A percentile compares a stretch with the other conserved stretches of the same genome.
Conservation (phyloP, 805 yeast species). For the Kurtzmaniella fragi region DNA sequence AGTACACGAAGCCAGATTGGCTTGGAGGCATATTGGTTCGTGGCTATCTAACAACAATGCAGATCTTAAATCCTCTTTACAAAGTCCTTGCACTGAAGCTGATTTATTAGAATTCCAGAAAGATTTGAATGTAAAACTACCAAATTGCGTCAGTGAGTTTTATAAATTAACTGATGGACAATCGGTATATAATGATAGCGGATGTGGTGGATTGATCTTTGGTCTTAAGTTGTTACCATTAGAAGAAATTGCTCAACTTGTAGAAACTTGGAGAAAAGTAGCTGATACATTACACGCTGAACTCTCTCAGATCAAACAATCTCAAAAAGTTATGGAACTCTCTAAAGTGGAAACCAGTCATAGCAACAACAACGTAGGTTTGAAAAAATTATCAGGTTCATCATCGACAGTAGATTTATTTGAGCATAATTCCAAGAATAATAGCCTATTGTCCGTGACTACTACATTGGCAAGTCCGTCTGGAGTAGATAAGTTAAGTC, state of each 20-base stretch:
- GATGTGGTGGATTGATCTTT: slow-evolving; percentile 65
- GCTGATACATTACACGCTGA: slow-evolving; percentile 36
- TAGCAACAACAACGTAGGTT: slow-evolving; percentile 6
- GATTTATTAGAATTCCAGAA: slow-evolving; percentile 81
- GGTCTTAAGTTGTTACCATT: slow-evolving; percentile 77
- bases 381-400: slow-evolving; percentile 4
- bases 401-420: slow-evolving; percentile 1
- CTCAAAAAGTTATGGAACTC: slow-evolving; percentile 14
- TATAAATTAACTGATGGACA: slow-evolving; percentile 88
- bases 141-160: slow-evolving; percentile 78
- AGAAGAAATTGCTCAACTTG: slow-evolving; percentile 76
- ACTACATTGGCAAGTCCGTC: not conserved
- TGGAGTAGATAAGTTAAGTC: not conserved
- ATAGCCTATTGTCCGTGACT: slow-evolving; percentile 10
- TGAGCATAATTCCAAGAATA: slow-evolving; percentile 2
- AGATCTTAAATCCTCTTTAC: slow-evolving; percentile 74
- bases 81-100: slow-evolving; percentile 71
- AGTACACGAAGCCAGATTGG: slow-evolving; percentile 65
- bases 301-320: slow-evolving; percentile 15
- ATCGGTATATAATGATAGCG: slow-evolving; percentile 53
- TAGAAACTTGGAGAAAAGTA: slow-evolving; percentile 80
- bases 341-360: slow-evolving; percentile 18
- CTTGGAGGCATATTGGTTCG: slow-evolving; percentile 85
- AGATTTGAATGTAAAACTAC: slow-evolving; percentile 70
- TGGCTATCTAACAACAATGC: slow-evolving; percentile 80